Evolutionary conservation across 2,329 filamentous ascomycete genomes (phyloP).

Genomic region (Huntiella omanensis): DNA sequence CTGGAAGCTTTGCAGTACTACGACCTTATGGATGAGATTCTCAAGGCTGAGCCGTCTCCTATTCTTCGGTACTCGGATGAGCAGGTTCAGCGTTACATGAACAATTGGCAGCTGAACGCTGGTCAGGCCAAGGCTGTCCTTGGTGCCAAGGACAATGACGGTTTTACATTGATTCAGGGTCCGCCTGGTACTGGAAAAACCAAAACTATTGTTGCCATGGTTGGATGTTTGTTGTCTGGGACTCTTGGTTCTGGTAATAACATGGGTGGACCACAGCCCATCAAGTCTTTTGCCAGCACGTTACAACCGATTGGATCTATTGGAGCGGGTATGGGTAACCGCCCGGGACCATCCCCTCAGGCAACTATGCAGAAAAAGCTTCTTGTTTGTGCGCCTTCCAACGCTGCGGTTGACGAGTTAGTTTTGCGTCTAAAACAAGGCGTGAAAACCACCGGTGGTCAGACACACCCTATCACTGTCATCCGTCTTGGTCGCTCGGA

Average conservation of each 20-base stretch:
- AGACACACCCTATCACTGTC: constrained; percentile 60
- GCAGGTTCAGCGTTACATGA: constrained; percentile 47
- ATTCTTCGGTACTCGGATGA: constrained; percentile 65
- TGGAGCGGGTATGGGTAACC: background rate
- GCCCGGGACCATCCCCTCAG: background rate
- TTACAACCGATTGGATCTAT: constrained; percentile 7
- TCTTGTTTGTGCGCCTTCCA: constrained; percentile 93
- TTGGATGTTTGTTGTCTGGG: constrained; percentile 62
- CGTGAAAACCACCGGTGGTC: constrained; percentile 57
- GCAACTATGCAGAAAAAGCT: constrained; percentile 48
- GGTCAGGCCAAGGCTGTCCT: constrained; percentile 85
- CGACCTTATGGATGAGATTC: constrained; percentile 82
- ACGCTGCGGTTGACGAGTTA: constrained; percentile 89
- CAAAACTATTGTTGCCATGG: constrained; percentile 93
- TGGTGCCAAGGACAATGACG: constrained; percentile 86
- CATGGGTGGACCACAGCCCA: background rate
- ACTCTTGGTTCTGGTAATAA: constrained; percentile 19
- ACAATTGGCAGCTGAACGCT: constrained; percentile 66
- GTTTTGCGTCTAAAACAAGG: constrained; percentile 83
- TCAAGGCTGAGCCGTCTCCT: constrained; percentile 75
- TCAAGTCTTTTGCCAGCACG: background rate
- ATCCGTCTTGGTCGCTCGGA: constrained; percentile 80
- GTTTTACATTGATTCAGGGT: constrained; percentile 88
- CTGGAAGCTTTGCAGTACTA: constrained; percentile 86
- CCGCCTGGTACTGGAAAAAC: constrained; percentile 96